Conservation (phyloP, 2,329 filamentous ascomycete species). For the Pleochaeta shiraiana region DNA sequence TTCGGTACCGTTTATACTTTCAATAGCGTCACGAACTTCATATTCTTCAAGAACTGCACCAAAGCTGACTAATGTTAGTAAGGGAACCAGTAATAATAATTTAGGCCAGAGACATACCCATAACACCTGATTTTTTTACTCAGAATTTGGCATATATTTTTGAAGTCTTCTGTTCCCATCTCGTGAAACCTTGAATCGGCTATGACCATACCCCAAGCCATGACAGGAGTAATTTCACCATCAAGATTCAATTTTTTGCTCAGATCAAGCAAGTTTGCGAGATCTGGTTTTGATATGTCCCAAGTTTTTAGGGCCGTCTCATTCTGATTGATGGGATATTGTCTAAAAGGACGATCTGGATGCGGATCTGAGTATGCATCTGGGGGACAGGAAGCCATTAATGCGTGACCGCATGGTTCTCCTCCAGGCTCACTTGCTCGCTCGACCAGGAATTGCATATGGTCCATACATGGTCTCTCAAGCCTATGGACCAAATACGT, state of each 20-base stretch:
- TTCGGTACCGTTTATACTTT: too few species aligned
- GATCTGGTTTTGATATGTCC: constrained; percentile 52
- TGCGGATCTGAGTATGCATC: constrained; percentile 22
- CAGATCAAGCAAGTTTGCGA: constrained; percentile 64
- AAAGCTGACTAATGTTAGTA: constrained; percentile 26
- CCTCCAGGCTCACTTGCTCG: constrained; percentile 34
- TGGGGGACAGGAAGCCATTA: constrained; percentile 85
- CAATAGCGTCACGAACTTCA: constrained; percentile 23
- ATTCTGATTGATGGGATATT: constrained; percentile 12
- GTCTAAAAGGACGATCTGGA: constrained; percentile 30
- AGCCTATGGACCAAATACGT: constrained; percentile 33
- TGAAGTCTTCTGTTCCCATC: constrained; percentile 46
- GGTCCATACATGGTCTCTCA: constrained; percentile 84
- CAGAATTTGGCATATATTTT: constrained; percentile 49
- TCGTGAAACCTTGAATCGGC: constrained; percentile 45
- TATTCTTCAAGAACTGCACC: constrained; percentile 50
- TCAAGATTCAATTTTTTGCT: constrained; percentile 66
- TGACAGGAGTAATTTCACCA: constrained; percentile 83
- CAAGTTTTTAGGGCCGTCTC: constrained; percentile 37
- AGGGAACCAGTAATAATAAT: too few species aligned
- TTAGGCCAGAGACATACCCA: constrained; percentile 34
- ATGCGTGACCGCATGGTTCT: constrained; percentile 64
- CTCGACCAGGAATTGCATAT: constrained; percentile 59
- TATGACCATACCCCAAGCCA: constrained; percentile 75
- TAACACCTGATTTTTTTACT: constrained; percentile 74